Percentiles rank a stretch among this genome's conserved stretches.
Evolutionary conservation across 345 rosid species (phyloP).

Genomic region (Melaleuca quinquenervia): DNA sequence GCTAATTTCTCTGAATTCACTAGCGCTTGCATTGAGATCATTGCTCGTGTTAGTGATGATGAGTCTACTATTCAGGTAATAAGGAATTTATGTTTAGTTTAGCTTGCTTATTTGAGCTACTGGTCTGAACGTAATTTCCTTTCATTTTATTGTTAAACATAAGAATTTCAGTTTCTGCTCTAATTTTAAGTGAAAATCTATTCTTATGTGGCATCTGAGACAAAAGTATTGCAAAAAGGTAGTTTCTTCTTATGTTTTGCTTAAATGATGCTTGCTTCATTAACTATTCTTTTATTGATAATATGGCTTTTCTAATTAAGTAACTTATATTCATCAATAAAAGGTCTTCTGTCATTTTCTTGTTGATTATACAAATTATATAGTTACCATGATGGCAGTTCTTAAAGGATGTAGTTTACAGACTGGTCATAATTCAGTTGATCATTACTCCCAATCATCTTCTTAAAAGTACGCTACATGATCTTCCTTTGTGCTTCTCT

Average conservation of each 20-base stretch:
- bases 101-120: not conserved
- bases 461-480: not conserved
- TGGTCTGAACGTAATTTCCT: not conserved
- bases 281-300: not conserved
- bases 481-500: not conserved
- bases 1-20: conserved; percentile 81
- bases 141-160: not conserved
- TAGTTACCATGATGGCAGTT: not conserved
- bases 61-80: conserved; percentile 95
- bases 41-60: conserved; percentile 92
- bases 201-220: not conserved
- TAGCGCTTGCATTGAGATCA: conserved; percentile 82
- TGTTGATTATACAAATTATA: not conserved
- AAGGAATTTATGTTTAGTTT: not conserved
- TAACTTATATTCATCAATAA: not conserved
- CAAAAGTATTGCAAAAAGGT: not conserved
- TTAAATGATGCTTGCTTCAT: not conserved
- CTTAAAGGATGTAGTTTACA: not conserved
- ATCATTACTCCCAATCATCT: not conserved
- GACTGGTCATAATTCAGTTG: not conserved
- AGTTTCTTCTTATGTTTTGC: not conserved
- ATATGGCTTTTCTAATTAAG: not conserved
- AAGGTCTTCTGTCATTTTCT: not conserved
- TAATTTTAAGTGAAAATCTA: not conserved
- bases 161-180: not conserved